Base-by-base conservation (phyloP, 2,329 filamentous ascomycete genomes). In the Fusarium heterosporum region DNA sequence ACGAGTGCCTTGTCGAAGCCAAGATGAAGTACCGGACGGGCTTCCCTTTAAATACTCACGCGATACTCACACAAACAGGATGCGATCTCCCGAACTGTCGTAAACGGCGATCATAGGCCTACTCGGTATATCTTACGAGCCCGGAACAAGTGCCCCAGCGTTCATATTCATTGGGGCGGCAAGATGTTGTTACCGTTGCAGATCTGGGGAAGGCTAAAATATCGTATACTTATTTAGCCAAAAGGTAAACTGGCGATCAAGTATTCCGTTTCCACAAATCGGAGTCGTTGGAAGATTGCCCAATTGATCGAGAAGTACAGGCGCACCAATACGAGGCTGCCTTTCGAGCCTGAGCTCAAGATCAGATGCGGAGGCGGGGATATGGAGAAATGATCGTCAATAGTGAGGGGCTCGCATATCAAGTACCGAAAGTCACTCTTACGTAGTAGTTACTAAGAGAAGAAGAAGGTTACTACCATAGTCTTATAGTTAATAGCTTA, bases 191-290 rank as follows among this genome's bases (percentile, higher is more conserved):
- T 61, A 19, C 64, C 61, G 64, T 29, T 61, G 49, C 41, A 64
- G 53, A 67, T 65, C 64, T 34, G 54, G 59, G 39, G 58, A 41
- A 54, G 14, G 14, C 28, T 49, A 26, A 43, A 25, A 40, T 16
- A 17, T 22, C 10, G 28, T 57, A 22, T 26, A 29, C n/a, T n/a
- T 16, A 11, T 50, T 56, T 41, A 49, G 29, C 36, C 55, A 38
- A 28, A 55, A 34, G 32, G 46, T 38, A 39, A 36, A 42, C 45
- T 42, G 64, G 30, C 4, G 40, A 52, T 50, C 17, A 25, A 6
- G 16, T 32, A 39, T 28, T 25, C 8, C 16, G 22, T 16, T 61
- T 67, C 64, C 64, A 68, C 64, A 39, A 65, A 67, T 68, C 30
- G 39, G 32, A 45, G 11, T 11, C 6, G 7, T n/a, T 1, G 2